Evolutionary conservation across 176 grass and related monocot species (phyloP), one percentile per base, ranked within the genome.

Genomic region (Hordeum marinum): DNA sequence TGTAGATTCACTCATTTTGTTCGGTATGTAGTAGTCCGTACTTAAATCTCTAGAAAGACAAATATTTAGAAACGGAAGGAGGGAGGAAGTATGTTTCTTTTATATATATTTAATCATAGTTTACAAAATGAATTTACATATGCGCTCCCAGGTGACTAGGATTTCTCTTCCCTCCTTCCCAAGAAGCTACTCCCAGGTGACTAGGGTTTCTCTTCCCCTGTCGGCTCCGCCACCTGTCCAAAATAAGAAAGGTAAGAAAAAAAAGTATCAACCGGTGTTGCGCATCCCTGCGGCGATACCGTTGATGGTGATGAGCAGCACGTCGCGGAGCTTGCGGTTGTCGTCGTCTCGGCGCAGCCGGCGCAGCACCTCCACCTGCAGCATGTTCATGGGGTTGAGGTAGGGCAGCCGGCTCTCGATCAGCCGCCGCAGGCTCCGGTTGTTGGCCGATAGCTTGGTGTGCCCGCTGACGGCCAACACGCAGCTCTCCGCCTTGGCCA

Each of bases 241-340:
- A n/a, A 11, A 18, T 2, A 9, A 17, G 35, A 18, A 39, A 23
- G n/a, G 39, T 3, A 40, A 40, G 20, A 69, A 69, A 8, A 31
- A 66, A 4, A 40, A 6, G 6, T 21, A 7, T 91, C 73, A 98
- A 39, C 95, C 96, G 27, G 96, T 98, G 81, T 98, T 95, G 31
- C 96, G 92, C 89, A 98, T 98, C 21, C 96, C 96, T 36, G 93
- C 93, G 9, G 96, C 92, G 32, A 98, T 98, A 58, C 96, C 96
- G 3, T 98, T 98, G 73, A 98, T 95, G 50, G 96, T 98, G 32
- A 98, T 88, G 60, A 98, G 93, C 80, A 98, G 82, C 25, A 88
- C 93, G 24, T 97, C 95, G 7, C 96, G 88, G 9, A 95, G 96
- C 69, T 73, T 93, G 4, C 54, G 42, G 63, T 95, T 98, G 2